A percentile compares a stretch with the other conserved stretches of the same genome.
Conservation (phyloP, 257 asterid species). For the Solanum bukasovii region DNA sequence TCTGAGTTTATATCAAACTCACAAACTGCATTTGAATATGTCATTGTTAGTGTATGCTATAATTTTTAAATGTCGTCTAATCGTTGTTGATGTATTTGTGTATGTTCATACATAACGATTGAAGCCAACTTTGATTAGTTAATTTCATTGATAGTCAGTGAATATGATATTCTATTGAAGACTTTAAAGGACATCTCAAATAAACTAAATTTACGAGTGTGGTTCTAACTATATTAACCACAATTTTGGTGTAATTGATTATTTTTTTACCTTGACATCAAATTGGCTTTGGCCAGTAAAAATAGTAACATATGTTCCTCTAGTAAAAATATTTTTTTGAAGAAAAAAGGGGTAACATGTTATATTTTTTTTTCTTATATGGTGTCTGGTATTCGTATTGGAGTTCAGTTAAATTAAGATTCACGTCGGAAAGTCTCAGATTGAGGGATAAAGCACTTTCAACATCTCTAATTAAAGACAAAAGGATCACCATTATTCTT, state of each 20-base stretch:
- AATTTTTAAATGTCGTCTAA: not conserved
- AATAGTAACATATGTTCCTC: not conserved
- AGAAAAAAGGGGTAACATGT: not conserved
- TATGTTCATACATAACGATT: not conserved
- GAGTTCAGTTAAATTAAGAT: not conserved
- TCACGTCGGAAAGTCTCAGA: fast-evolving
- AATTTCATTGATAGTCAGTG: not conserved
- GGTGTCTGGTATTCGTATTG: not conserved
- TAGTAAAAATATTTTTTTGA: not conserved
- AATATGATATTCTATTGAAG: not conserved
- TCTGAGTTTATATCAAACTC: not conserved
- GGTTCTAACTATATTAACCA: not conserved
- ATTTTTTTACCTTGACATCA: not conserved
- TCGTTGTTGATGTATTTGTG: not conserved
- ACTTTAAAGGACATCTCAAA: not conserved
- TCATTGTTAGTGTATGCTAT: not conserved
- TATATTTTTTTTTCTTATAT: too few relatives aligned
- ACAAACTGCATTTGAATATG: not conserved
- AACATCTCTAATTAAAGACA: not conserved
- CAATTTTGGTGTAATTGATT: not conserved
- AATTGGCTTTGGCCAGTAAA: not conserved
- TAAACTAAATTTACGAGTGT: not conserved
- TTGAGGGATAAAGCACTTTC: not conserved
- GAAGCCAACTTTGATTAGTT: not conserved
- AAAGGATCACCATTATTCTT: not conserved